Conservation (phyloP, 345 rosid genomes). For the Boechera divaricarpa region DNA sequence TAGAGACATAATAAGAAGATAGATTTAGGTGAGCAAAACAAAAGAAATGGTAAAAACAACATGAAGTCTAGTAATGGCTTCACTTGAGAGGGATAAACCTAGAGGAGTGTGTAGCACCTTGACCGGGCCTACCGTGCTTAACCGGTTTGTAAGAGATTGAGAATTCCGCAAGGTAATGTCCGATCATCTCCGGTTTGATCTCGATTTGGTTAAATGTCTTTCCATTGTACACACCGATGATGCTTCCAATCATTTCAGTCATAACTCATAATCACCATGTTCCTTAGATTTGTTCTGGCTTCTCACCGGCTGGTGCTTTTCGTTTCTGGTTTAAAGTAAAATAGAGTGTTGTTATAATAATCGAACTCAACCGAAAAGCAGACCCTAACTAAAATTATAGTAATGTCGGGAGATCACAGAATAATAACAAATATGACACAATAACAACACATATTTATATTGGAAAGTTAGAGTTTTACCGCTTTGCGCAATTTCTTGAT, state of each 20-base stretch:
- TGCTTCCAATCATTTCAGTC: conserved; percentile 39
- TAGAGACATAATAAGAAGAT: not conserved
- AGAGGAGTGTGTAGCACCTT: conserved; percentile 79
- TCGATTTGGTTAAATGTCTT: conserved; percentile 36
- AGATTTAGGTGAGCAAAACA: not conserved
- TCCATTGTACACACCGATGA: conserved; percentile 34
- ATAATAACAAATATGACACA: not conserved
- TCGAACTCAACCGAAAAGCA: not conserved
- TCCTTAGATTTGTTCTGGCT: conserved; percentile 70
- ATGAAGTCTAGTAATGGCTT: conserved; percentile 25
- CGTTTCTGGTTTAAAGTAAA: conserved; percentile 51
- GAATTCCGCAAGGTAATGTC: conserved; percentile 52
- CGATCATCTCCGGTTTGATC: conserved; percentile 36
- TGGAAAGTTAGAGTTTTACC: conserved; percentile 28
- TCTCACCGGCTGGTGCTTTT: conserved; percentile 72
- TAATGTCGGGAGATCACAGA: not conserved
- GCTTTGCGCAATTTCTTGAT: conserved; percentile 66
- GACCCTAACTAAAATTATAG: not conserved
- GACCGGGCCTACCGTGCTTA: conserved; percentile 75
- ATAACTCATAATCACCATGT: conserved; percentile 51
- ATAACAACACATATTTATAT: not conserved
- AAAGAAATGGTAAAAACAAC: not conserved
- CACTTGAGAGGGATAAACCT: conserved; percentile 83
- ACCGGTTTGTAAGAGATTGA: conserved; percentile 68
- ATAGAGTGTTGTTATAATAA: not conserved